Evolutionary conservation across 176 grass and related monocot genomes (phyloP), one percentile per base, ranked within the genome.

Genomic region (Oryza meridionalis): DNA sequence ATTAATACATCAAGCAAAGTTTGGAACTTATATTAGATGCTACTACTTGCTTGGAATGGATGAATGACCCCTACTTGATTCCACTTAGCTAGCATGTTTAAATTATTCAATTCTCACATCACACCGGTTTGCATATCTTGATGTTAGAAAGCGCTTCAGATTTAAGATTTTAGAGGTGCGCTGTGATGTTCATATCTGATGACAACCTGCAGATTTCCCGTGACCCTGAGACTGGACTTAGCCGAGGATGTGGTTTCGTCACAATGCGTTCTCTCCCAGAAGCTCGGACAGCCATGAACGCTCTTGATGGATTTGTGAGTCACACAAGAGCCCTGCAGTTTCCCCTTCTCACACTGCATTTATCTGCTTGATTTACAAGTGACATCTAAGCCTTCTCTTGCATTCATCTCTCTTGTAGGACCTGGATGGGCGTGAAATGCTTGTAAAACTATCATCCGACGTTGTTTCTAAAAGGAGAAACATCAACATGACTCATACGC

Each of bases 291-390:
- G 94, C 94, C 55, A 77, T 89, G 26, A 49, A 76, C 37, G 86
- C 91, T 80, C 59, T 96, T 4, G 88, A 96, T 87, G 91, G 88
- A 77, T 80, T 82, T 55, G 94, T 96, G 69, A 91, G 91, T 85
- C 62, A 33, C 26, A 78, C 31, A 35, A 35, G 33, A 35, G 33
- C 33, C 33, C 33, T 35, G 33, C 25, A 47, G 79, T 70, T 74
- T 76, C 35, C 17, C 68, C 13, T 66, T 65, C 1, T 1, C 67
- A 22, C 16, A 64, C 76, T 55, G 17, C 35, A 50, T 45, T 16
- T 11, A 19, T 24, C 29, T 88, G 31, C 50, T 11, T 81, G 1
- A 35, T 78, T 69, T 70, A 53, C 33, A 0, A 26, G 17, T 70
- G 15, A 19, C 65, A 2, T 61, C 55, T n/a, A 25, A 74, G 3